Percentiles rank a stretch among this genome's conserved stretches.
These are phyloP conservation scores for Pyrrhoderma lamaoense DNA, from an alignment of 1,284 basidiomycete species.

Conservation along the genomic window DNA sequence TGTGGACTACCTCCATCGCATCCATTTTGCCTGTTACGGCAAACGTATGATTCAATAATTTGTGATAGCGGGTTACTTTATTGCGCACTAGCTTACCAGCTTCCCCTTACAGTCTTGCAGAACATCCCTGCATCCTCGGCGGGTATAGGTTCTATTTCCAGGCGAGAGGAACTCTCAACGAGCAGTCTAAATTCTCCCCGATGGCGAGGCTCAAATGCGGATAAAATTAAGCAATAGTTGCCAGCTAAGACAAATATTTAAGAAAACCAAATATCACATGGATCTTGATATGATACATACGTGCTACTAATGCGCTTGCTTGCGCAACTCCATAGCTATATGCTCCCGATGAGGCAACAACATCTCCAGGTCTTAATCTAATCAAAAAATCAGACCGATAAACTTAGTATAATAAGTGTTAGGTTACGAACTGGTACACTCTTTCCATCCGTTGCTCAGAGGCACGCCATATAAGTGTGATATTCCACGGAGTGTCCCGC, in stretches of 20 bases:
- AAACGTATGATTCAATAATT: not conserved
- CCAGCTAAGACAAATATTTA: constrained; percentile 45
- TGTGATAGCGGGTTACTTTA: too few species aligned
- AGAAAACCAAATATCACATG: not conserved
- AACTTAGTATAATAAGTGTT: not conserved
- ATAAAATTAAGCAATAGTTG: constrained; percentile 76
- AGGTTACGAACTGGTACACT: constrained; percentile 61
- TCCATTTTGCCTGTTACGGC: constrained; percentile 33
- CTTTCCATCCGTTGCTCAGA: constrained; percentile 43
- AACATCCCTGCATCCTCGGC: constrained; percentile 93
- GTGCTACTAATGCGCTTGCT: constrained; percentile 41
- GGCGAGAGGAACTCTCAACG: constrained; percentile 54
- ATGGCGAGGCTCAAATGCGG: constrained; percentile 72
- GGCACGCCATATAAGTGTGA: constrained; percentile 65
- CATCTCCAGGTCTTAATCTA: constrained; percentile 58
- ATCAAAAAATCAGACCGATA: not conserved
- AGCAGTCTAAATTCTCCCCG: constrained; percentile 58
- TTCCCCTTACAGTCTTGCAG: constrained; percentile 51
- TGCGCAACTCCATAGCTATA: constrained; percentile 78
- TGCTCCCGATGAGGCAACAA: constrained; percentile 67
- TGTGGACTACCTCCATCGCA: constrained; percentile 61
- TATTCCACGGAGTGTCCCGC: constrained; percentile 69
- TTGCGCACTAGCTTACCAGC: constrained; percentile 46
- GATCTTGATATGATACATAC: constrained; percentile 36
- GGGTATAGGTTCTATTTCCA: constrained; percentile 71